A percentile compares a stretch with the other conserved stretches of the same genome.
Evolutionary conservation across 257 asterid species (phyloP).

Genomic region (Scutellaria minor): DNA sequence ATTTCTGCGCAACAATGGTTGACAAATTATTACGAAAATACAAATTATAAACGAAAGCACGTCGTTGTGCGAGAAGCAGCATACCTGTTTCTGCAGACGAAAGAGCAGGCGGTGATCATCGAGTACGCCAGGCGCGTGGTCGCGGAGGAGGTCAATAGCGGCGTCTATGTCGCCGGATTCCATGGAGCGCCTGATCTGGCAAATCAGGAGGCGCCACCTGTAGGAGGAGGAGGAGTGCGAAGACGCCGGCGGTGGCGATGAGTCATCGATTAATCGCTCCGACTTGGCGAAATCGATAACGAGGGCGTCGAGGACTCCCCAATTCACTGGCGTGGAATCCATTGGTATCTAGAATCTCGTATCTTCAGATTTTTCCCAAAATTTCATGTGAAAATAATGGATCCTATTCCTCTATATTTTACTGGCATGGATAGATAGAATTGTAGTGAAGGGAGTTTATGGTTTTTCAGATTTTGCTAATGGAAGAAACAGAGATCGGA

Average conservation of each 20-base stretch:
- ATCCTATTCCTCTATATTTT: too few relatives aligned
- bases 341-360: constrained; percentile 45
- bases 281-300: constrained; percentile 89
- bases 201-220: constrained; percentile 78
- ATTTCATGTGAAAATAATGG: constrained; percentile 12
- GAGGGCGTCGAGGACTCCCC: constrained; percentile 93
- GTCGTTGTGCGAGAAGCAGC: background rate
- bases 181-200: constrained; percentile 75
- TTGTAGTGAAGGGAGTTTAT: background rate
- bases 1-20: constrained; percentile 56
- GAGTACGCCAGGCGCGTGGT: constrained; percentile 69
- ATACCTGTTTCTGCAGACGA: constrained; percentile 91
- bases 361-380: constrained; percentile 3
- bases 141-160: constrained; percentile 70
- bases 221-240: constrained; percentile 61
- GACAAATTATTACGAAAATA: background rate
- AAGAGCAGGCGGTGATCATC: constrained; percentile 95
- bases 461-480: background rate
- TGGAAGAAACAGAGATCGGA: background rate
- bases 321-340: constrained; percentile 82
- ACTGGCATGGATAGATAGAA: constrained; percentile 32
- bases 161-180: constrained; percentile 85
- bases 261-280: constrained; percentile 76
- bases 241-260: constrained; percentile 49
- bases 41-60: background rate